Percentiles rank a stretch among this genome's conserved stretches.
Conservation (phyloP, 768 basidiomycete species). For the Phlegmacium glaucopus region DNA sequence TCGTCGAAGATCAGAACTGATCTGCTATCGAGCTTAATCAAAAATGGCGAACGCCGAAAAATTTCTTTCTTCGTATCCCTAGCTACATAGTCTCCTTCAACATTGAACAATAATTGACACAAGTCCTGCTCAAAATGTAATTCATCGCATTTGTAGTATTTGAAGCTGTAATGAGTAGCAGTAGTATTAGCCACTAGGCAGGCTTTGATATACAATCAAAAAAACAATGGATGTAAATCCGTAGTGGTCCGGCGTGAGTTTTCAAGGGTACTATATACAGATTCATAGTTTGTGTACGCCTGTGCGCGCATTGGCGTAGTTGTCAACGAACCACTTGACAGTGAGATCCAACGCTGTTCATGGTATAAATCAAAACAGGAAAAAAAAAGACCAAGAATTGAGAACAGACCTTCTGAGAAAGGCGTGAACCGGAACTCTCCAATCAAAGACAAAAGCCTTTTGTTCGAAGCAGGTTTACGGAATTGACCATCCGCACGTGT, state of each 20-base stretch:
- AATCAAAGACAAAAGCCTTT: slow-evolving; percentile 73
- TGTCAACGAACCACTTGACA: slow-evolving; percentile 85
- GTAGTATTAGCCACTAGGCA: too few relatives aligned
- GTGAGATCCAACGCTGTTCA: slow-evolving; percentile 68
- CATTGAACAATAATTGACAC: too few relatives aligned
- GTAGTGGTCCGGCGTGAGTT: background rate
- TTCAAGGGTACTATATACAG: background rate
- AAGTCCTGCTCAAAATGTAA: too few relatives aligned
- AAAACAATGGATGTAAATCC: background rate
- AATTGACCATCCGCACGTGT: slow-evolving; percentile 88
- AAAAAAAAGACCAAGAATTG: background rate
- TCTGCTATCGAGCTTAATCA: background rate
- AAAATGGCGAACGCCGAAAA: too few relatives aligned
- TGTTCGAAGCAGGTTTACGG: slow-evolving; percentile 95
- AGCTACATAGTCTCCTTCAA: too few relatives aligned
- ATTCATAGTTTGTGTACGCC: slow-evolving; percentile 22
- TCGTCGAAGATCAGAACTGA: slow-evolving; percentile 83
- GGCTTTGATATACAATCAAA: background rate
- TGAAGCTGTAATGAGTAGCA: too few relatives aligned
- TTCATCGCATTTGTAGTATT: too few relatives aligned
- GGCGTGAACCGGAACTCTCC: slow-evolving; percentile 89
- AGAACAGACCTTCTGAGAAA: slow-evolving; percentile 67
- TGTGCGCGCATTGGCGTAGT: slow-evolving; percentile 71
- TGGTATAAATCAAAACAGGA: background rate
- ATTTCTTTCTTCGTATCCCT: background rate